Conservation (phyloP, 1,284 basidiomycete species). For the Rugosomyces carneus region DNA sequence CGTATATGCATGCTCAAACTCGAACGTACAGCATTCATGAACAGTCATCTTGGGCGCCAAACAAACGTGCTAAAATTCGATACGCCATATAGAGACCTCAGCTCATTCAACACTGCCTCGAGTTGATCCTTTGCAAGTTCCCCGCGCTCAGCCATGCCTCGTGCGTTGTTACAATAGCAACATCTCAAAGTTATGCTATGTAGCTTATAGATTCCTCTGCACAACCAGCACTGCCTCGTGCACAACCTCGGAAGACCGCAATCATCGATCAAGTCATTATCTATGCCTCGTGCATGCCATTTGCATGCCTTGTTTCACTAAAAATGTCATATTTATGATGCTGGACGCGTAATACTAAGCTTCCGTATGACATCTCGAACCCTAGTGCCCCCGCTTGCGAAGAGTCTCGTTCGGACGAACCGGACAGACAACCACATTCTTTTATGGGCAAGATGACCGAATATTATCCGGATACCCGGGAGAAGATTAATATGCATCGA, state of each 20-base stretch:
- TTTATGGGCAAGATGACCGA: not conserved
- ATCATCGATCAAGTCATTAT: not conserved
- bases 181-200: not conserved
- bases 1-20: not conserved
- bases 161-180: not conserved
- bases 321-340: not conserved
- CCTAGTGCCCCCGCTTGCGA: not conserved
- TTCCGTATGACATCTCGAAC: not conserved
- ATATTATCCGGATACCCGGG: not conserved
- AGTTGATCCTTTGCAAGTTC: not conserved
- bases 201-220: not conserved
- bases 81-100: not conserved
- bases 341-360: not conserved
- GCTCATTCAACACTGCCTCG: not conserved
- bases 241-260: not conserved
- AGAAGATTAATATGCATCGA: not conserved
- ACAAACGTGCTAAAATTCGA: not conserved
- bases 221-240: not conserved
- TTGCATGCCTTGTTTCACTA: conserved; percentile 13
- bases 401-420: not conserved
- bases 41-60: not conserved
- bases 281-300: conserved; percentile 7
- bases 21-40: not conserved
- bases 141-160: not conserved
- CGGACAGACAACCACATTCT: not conserved